Conservation (phyloP, 2,329 filamentous ascomycete genomes). For the Seiridium unicorne region DNA sequence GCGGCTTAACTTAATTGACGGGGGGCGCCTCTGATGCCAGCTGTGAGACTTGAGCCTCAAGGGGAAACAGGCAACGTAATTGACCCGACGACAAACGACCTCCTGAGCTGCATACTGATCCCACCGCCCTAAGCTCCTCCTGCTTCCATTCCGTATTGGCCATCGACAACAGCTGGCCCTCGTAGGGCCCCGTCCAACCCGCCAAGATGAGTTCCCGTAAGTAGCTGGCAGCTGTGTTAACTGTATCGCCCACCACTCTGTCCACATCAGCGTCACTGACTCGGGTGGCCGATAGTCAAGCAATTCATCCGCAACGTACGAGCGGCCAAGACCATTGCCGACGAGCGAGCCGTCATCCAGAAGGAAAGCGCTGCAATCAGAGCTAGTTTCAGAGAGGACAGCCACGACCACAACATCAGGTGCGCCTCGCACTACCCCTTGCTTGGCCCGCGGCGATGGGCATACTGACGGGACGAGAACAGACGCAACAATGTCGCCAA, state of each 20-base stretch:
- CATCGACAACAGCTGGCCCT: slow-evolving; percentile 10
- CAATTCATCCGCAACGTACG: slow-evolving; percentile 99
- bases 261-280: neutral
- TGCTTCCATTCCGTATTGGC: neutral
- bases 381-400: slow-evolving; percentile 97
- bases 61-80: neutral
- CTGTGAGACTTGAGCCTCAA: slow-evolving; percentile 7
- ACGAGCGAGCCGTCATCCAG: slow-evolving; percentile 96
- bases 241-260: too few species aligned
- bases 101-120: neutral
- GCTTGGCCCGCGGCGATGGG: slow-evolving; percentile 24
- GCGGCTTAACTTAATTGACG: neutral
- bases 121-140: neutral
- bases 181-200: slow-evolving; percentile 9
- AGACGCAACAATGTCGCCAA: slow-evolving; percentile 99
- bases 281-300: slow-evolving; percentile 66
- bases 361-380: slow-evolving; percentile 98
- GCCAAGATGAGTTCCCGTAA: slow-evolving; percentile 15
- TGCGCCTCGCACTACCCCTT: slow-evolving; percentile 36
- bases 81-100: slow-evolving; percentile 1
- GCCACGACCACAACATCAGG: slow-evolving; percentile 86
- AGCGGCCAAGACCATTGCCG: slow-evolving; percentile 97
- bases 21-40: slow-evolving; percentile 4
- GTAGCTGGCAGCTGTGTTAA: neutral
- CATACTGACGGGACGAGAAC: slow-evolving; percentile 14